phyloP scores from a whole-genome alignment of 805 yeast genomes.

The Nakazawaea molendinolei region DNA sequence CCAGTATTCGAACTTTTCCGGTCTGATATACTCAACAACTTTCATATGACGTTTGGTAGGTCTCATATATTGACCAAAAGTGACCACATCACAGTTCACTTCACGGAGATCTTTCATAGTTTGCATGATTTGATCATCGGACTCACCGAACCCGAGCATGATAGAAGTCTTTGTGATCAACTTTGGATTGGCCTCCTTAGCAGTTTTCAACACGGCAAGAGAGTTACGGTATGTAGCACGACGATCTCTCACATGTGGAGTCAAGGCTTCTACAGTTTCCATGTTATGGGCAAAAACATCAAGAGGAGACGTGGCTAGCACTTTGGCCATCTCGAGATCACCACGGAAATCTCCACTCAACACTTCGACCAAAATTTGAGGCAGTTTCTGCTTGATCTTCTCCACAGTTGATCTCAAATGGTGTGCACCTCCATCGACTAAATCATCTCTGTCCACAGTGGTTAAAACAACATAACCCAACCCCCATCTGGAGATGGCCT shows the following conservation, averaged over 20 bases:
- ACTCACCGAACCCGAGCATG: slow-evolving; percentile 96
- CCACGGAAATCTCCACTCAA: slow-evolving; percentile 95
- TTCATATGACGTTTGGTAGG: slow-evolving; percentile 99
- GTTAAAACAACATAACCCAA: slow-evolving; percentile 96
- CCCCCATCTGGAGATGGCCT: slow-evolving; percentile 96
- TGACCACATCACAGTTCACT: slow-evolving; percentile 83
- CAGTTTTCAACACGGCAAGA: slow-evolving; percentile 66
- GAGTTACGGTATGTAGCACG: slow-evolving; percentile 94
- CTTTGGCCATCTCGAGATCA: slow-evolving; percentile 69
- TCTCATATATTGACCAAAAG: slow-evolving; percentile 98
- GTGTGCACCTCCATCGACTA: slow-evolving; percentile 85
- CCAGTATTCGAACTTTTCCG: slow-evolving; percentile 94
- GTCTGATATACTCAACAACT: slow-evolving; percentile 90
- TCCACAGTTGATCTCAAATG: slow-evolving; percentile 86
- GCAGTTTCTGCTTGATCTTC: slow-evolving; percentile 80
- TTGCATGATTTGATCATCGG: slow-evolving; percentile 79
- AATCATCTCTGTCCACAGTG: slow-evolving; percentile 95
- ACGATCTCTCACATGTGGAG: slow-evolving; percentile 94
- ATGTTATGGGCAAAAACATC: slow-evolving; percentile 97
- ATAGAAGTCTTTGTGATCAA: slow-evolving; percentile 88
- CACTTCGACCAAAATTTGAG: slow-evolving; percentile 88
- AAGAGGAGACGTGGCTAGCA: slow-evolving; percentile 77
- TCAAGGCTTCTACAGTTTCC: slow-evolving; percentile 92
- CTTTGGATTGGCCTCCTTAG: slow-evolving; percentile 69
- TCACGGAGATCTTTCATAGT: slow-evolving; percentile 73